Conservation (phyloP, 176 grass and related monocot genomes). For the Luzula sylvatica region DNA sequence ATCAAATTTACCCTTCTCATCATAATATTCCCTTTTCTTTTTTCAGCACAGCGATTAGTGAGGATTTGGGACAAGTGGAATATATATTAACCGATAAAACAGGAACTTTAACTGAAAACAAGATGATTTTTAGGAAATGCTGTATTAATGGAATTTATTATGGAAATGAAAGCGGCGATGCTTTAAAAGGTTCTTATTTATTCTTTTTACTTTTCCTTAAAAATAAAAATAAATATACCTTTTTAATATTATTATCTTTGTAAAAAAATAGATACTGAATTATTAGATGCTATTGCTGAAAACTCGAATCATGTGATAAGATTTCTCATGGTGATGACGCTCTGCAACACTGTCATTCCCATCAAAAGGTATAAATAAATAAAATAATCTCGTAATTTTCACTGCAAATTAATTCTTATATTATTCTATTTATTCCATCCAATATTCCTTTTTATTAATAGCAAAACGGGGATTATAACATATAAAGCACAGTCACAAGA, state of each 20-base stretch:
- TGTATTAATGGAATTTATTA: conserved; percentile 64
- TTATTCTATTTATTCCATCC: conserved; percentile 5
- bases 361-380: conserved; percentile 69
- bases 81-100: conserved; percentile 99
- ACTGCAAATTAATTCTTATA: conserved; percentile 4
- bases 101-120: conserved; percentile 89
- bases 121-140: conserved; percentile 94
- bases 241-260: conserved; percentile 23
- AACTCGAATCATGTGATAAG: conserved; percentile 58
- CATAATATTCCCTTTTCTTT: conserved; percentile 15
- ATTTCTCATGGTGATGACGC: conserved; percentile 80
- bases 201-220: conserved; percentile 6
- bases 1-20: background rate
- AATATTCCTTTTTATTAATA: conserved; percentile 23
- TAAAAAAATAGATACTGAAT: conserved; percentile 57
- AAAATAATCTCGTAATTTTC: no score
- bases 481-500: conserved; percentile 99
- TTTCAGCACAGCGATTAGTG: conserved; percentile 99
- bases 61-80: conserved; percentile 98
- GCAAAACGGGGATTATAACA: conserved; percentile 53
- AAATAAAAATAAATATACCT: conserved; percentile 12
- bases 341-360: conserved; percentile 95
- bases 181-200: conserved; percentile 67
- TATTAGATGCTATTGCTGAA: conserved; percentile 78
- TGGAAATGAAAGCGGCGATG: conserved; percentile 90